A percentile compares a stretch with the other conserved stretches of the same genome.
These are phyloP conservation scores for Vanderwaltozyma polyspora DNA, from an alignment of 805 yeast species.

Conservation along the genomic window DNA sequence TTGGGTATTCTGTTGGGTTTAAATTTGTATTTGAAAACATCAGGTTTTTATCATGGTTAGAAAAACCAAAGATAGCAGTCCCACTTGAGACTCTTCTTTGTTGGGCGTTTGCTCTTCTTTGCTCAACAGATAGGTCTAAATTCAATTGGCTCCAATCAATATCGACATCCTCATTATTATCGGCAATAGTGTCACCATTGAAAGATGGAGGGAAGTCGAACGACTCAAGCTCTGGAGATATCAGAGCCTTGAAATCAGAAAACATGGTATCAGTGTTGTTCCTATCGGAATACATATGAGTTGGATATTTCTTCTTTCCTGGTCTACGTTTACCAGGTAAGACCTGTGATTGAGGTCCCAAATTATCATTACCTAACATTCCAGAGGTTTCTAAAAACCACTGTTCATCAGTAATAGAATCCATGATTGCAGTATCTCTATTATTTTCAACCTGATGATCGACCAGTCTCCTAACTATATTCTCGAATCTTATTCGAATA, in stretches of 20 bases:
- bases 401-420: too few species aligned
- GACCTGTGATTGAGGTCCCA: too few species aligned
- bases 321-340: background rate
- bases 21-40: constrained; percentile 1
- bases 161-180: background rate
- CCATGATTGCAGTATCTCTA: too few species aligned
- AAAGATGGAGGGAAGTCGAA: background rate
- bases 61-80: constrained; percentile 69
- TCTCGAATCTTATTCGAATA: too few species aligned
- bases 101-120: background rate
- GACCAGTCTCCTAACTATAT: too few species aligned
- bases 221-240: background rate
- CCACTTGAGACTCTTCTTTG: constrained; percentile 55
- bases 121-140: constrained; percentile 5
- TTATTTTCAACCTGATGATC: too few species aligned
- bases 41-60: constrained; percentile 50
- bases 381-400: too few species aligned
- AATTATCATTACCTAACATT: too few species aligned
- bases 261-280: too few species aligned
- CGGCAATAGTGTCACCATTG: background rate
- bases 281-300: background rate
- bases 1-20: too few species aligned
- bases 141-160: constrained; percentile 16
- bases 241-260: background rate
- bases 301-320: constrained; percentile 3